Evolutionary conservation across 2,329 filamentous ascomycete species (phyloP), one percentile per base, ranked within the genome.

Genomic region (Leptographium wingfieldii): DNA sequence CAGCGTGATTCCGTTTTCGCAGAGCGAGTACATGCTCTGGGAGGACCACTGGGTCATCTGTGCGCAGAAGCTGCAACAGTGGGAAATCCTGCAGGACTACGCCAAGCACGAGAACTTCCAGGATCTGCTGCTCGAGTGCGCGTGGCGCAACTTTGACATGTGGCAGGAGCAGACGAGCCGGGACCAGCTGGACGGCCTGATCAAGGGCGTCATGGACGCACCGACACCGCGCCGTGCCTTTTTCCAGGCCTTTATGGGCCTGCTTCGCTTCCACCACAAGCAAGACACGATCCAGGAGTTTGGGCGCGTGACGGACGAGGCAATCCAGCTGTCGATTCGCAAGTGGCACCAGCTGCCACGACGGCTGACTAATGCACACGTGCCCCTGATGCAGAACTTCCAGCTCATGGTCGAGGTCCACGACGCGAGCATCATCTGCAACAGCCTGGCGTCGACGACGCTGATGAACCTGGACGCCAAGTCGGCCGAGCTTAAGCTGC

Each of bases 291-390:
- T 81, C 19, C 80, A 80, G 49, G 92, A 97, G 58, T 97, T 99
- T 73, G 88, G 87, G 63, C 85, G 90, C 60, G 83, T 95, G 27
- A 96, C 92, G 68, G 94, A 99, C 67, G 95, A 99, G 73, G 92
- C 94, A 3, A 96, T 97, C 58, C 94, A 99, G 72, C 77, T 99
- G 11, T 95, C 92, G 0, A 96, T 99, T 66, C 82, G 94, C 63
- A 99, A 99, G 73, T 99, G 94, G 94, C 92, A 99, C 72, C 95
- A 99, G 72, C 80, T 99, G n/a, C 94, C 94, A 0, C 88, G 86
- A 68, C 86, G 88, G 52, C 88, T 97, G 64, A 99, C 94, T 0
- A 92, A 95, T 68, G 92, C 94, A 2, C 94, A 99, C 69, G 90
- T 97, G 61, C 92, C 92, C 0, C 81, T 99, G 53, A 76, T 99